Evolutionary conservation across 805 yeast genomes (phyloP), one percentile per base, ranked within the genome.

Genomic region (Henningerozyma blattae): DNA sequence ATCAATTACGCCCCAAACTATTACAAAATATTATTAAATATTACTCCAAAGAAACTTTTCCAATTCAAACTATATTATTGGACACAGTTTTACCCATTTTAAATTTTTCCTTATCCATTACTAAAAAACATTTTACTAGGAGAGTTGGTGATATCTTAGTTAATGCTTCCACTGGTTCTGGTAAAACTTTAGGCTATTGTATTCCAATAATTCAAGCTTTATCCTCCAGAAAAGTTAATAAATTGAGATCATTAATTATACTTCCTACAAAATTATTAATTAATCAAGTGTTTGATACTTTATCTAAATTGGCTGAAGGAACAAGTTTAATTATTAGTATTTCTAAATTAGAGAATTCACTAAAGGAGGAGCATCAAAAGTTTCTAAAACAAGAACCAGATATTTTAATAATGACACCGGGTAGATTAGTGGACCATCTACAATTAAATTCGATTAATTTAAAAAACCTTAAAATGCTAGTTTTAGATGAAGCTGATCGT

Each of bases 151-250:
- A 91, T 56, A 56, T 86, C 15, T 62, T 89, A 30, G 94, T 89
- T 5, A 87, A 89, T 56, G 94, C 98, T 2, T 73, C 93, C 9
- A 89, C 98, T 0, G 98, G 98, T 28, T 81, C 94, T 0, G 98
- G 98, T 48, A 89, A 89, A 52, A 89, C 98, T 0, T 62, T 91
- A 35, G 93, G 95, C 2, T 89, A 89, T 49, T 67, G 75, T 33
- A 67, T 89, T 2, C 97, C 98, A 1, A 68, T 91, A 6, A 65
- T 91, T 2, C 86, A 87, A 40, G 60, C 74, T 3, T 62, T 89
- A 34, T 59, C 65, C 13, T 56, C 59, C 7, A 67, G 95, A 37
- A 61, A 69, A 1, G 85, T 85, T 2, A 87, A 93, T 2, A 63
- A 75, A 34, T 55, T 83, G 3, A 60, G 95, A 33, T 87, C 91